phyloP scores from a whole-genome alignment of 148 eudicot species.

The Rheum nobile region DNA sequence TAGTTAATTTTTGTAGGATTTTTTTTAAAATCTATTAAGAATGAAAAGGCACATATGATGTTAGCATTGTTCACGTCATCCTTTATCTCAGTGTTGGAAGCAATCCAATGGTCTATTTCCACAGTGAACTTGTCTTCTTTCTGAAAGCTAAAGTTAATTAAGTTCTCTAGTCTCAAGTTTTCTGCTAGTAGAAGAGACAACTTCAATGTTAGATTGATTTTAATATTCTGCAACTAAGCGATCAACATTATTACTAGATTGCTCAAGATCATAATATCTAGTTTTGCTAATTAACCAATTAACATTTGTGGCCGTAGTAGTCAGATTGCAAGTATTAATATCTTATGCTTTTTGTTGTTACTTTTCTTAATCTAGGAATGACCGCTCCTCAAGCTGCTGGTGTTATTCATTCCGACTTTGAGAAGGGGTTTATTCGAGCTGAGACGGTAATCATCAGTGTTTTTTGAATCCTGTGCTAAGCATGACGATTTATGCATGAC shows the following conservation, averaged over 20 bases:
- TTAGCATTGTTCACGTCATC: background rate
- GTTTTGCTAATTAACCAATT: background rate
- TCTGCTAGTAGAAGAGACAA: background rate
- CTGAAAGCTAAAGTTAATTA: background rate
- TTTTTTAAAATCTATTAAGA: background rate
- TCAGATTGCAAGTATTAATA: background rate
- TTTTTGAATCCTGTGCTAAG: background rate
- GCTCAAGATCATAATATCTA: background rate
- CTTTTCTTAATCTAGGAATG: constrained; percentile 44
- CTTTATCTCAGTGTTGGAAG: background rate
- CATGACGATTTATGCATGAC: background rate
- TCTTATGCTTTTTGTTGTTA: background rate
- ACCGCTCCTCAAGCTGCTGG: constrained; percentile 99
- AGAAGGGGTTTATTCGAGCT: constrained; percentile 95
- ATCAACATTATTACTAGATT: background rate
- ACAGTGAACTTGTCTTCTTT: background rate
- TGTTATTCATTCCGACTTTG: constrained; percentile 98
- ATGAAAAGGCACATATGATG: background rate
- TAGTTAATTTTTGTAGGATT: background rate
- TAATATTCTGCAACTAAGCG: background rate
- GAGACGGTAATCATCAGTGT: constrained; percentile 63
- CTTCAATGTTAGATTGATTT: background rate
- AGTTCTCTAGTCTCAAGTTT: background rate
- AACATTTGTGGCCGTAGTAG: background rate
- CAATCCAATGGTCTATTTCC: constrained; percentile 1